Evolutionary conservation across 768 basidiomycete genomes (phyloP).

Genomic region (Neoboletus brunneissimus): DNA sequence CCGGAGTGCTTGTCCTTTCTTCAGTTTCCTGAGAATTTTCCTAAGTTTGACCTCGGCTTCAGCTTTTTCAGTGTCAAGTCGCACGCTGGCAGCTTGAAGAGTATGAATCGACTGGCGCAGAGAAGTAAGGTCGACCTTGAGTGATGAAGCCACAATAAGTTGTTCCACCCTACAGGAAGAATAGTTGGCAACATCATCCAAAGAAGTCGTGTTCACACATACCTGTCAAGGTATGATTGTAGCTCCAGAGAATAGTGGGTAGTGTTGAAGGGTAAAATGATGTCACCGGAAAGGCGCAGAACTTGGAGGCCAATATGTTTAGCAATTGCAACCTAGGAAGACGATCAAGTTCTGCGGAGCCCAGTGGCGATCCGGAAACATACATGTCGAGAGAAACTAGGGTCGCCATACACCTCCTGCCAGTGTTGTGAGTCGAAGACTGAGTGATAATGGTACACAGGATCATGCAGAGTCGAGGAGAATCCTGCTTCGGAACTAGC

Average conservation of each 20-base stretch:
- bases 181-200: slow-evolving; percentile 24
- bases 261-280: slow-evolving; percentile 71
- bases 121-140: slow-evolving; percentile 50
- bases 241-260: slow-evolving; percentile 73
- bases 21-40: slow-evolving; percentile 40
- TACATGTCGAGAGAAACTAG: slow-evolving; percentile 72
- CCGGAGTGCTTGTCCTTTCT: slow-evolving; percentile 23
- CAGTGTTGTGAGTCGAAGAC: slow-evolving; percentile 72
- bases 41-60: slow-evolving; percentile 52
- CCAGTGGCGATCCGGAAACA: slow-evolving; percentile 18
- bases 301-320: slow-evolving; percentile 62
- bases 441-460: slow-evolving; percentile 74
- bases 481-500: slow-evolving; percentile 36
- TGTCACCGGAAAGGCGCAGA: slow-evolving; percentile 60
- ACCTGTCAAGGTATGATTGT: slow-evolving; percentile 60
- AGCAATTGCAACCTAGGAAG: slow-evolving; percentile 57
- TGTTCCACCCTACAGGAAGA: slow-evolving; percentile 28
- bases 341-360: not conserved
- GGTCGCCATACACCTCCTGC: slow-evolving; percentile 75
- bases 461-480: slow-evolving; percentile 42
- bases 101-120: slow-evolving; percentile 46
- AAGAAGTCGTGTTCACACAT: slow-evolving; percentile 17
- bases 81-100: slow-evolving; percentile 50
- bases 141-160: slow-evolving; percentile 20
- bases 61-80: slow-evolving; percentile 57